These are phyloP conservation scores for Cochlearia excelsa DNA, from an alignment of 345 rosid species.

Conservation along the genomic window DNA sequence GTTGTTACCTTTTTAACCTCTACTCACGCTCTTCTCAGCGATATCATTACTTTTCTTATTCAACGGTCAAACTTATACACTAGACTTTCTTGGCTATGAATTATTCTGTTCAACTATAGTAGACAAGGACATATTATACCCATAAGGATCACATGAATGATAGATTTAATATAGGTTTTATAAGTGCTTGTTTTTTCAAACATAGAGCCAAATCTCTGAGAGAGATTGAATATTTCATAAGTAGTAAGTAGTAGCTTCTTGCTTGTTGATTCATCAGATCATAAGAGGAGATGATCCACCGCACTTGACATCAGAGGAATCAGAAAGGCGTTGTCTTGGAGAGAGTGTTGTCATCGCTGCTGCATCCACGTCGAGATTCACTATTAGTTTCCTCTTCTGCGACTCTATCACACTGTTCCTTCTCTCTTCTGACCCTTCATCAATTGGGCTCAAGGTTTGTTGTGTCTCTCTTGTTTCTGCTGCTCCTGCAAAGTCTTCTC, in stretches of 20 bases:
- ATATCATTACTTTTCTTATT: constrained; percentile 28
- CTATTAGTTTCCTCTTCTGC: constrained; percentile 74
- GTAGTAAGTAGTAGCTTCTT: constrained; percentile 10
- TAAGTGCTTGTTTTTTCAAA: neutral
- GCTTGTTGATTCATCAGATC: constrained; percentile 50
- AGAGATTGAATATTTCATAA: neutral
- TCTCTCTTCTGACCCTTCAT: constrained; percentile 69
- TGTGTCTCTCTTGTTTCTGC: constrained; percentile 56
- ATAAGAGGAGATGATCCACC: constrained; percentile 79
- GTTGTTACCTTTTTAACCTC: constrained; percentile 1
- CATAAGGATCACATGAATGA: too few species aligned
- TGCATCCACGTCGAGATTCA: constrained; percentile 70
- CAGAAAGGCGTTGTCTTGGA: constrained; percentile 80
- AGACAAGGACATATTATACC: too few species aligned
- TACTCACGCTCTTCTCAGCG: constrained; percentile 33
- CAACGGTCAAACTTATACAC: constrained; percentile 38
- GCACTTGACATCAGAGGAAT: constrained; percentile 86
- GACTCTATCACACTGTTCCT: constrained; percentile 44
- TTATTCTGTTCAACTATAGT: too few species aligned
- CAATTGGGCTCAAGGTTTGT: constrained; percentile 79
- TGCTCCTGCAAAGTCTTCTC: constrained; percentile 71
- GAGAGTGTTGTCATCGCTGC: constrained; percentile 66
- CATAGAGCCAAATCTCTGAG: constrained; percentile 17
- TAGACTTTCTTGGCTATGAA: constrained; percentile 15
- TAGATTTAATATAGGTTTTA: too few species aligned